Percentiles rank a stretch among this genome's conserved stretches.
These are phyloP conservation scores for Amyloporia xantha DNA, from an alignment of 768 basidiomycete genomes.

Conservation along the genomic window DNA sequence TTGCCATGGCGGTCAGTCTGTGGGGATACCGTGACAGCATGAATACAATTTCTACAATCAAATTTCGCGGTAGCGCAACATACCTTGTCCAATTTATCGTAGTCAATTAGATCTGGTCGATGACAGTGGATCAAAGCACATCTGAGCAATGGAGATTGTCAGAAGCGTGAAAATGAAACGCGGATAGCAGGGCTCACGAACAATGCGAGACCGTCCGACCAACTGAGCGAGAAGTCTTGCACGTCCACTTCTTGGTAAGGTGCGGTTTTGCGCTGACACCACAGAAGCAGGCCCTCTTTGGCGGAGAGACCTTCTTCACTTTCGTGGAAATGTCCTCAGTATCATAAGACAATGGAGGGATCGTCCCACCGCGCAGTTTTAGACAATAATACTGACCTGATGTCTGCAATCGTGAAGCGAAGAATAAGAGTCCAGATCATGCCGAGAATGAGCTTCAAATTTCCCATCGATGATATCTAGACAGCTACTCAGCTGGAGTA, in stretches of 20 bases:
- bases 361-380: no score
- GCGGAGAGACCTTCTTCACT: slow-evolving; percentile 99
- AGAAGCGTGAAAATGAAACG: slow-evolving; percentile 7
- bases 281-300: slow-evolving; percentile 92
- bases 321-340: neutral
- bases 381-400: slow-evolving; percentile 60
- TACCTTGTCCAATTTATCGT: slow-evolving; percentile 79
- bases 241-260: slow-evolving; percentile 90
- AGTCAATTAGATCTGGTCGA: slow-evolving; percentile 92
- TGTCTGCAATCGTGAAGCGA: slow-evolving; percentile 96
- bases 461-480: slow-evolving; percentile 99
- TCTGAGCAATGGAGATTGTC: no score
- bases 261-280: slow-evolving; percentile 96
- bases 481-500: neutral
- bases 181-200: slow-evolving; percentile 34
- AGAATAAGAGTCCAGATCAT: slow-evolving; percentile 99
- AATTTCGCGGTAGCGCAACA: slow-evolving; percentile 2
- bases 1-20: slow-evolving; percentile 77
- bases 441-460: slow-evolving; percentile 94
- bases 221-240: slow-evolving; percentile 87
- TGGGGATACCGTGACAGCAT: no score
- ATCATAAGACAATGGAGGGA: neutral
- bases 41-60: neutral
- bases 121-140: slow-evolving; percentile 98
- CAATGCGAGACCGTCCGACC: slow-evolving; percentile 95